Percentiles rank a stretch among this genome's conserved stretches.
phyloP scores from a whole-genome alignment of 768 basidiomycete species.

The Floccularia luteovirens region DNA sequence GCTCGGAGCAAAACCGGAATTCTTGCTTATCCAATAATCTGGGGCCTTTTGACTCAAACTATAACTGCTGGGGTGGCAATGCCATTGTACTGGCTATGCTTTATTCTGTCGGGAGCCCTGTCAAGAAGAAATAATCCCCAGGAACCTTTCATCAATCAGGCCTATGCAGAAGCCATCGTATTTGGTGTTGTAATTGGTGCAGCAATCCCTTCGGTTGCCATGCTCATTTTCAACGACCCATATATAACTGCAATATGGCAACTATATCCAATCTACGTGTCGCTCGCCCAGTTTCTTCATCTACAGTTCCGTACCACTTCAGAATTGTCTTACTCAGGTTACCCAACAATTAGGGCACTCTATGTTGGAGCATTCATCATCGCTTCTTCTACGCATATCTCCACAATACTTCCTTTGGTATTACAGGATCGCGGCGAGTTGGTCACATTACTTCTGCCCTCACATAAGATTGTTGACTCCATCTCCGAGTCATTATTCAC shows the following conservation, averaged over 20 bases:
- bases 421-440: constrained; percentile 20
- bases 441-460: constrained; percentile 27
- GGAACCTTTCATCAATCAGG: constrained; percentile 21
- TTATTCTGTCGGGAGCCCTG: constrained; percentile 27
- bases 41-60: constrained; percentile 33
- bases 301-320: constrained; percentile 28
- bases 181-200: constrained; percentile 39
- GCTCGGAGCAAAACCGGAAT: constrained; percentile 25
- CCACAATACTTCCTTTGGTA: constrained; percentile 28
- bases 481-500: constrained; percentile 23
- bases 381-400: constrained; percentile 33
- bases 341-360: constrained; percentile 24
- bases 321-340: constrained; percentile 24
- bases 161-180: constrained; percentile 43
- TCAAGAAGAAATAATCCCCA: constrained; percentile 12
- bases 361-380: constrained; percentile 33
- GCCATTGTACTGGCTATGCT: constrained; percentile 40
- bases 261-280: constrained; percentile 37
- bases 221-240: constrained; percentile 34
- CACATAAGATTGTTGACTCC: constrained; percentile 17
- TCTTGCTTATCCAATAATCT: constrained; percentile 32
- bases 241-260: constrained; percentile 48
- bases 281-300: constrained; percentile 31
- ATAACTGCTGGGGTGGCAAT: constrained; percentile 33
- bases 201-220: constrained; percentile 35